Conservation (phyloP, 2,329 filamentous ascomycete genomes). For the Claviceps sp. region DNA sequence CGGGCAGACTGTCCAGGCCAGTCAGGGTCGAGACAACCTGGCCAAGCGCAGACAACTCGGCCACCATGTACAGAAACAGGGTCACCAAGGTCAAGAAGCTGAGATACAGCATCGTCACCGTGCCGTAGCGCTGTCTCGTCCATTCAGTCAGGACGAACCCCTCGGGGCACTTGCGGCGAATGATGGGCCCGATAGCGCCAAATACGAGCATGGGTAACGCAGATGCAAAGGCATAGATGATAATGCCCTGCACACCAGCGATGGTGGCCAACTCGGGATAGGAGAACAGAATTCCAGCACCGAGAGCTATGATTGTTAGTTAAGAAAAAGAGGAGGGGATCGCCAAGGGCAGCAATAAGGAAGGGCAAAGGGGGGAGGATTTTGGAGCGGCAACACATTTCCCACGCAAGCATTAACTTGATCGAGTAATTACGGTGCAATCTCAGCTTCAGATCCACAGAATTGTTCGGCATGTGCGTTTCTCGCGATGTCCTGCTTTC, state of each 20-base stretch:
- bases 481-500: neutral
- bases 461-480: conserved; percentile 1
- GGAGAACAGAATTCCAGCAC: conserved; percentile 70
- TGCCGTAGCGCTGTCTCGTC: conserved; percentile 66
- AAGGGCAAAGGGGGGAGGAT: conserved; percentile 16
- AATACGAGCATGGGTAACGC: conserved; percentile 63
- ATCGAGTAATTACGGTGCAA: conserved; percentile 93
- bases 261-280: conserved; percentile 73
- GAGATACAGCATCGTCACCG: conserved; percentile 55
- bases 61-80: conserved; percentile 77
- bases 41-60: conserved; percentile 68
- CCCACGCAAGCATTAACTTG: conserved; percentile 99
- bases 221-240: conserved; percentile 63
- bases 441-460: conserved; percentile 65
- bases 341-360: neutral
- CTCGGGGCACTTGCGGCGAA: conserved; percentile 66
- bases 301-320: conserved; percentile 53
- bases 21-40: conserved; percentile 66
- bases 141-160: conserved; percentile 78
- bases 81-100: conserved; percentile 69
- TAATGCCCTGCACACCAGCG: conserved; percentile 62
- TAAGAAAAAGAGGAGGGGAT: conserved; percentile 9
- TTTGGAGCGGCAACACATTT: conserved; percentile 82
- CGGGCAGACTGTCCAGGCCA: conserved; percentile 58
- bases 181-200: conserved; percentile 60